Evolutionary conservation across 2,329 filamentous ascomycete species (phyloP).

Genomic region (Pseudogymnoascus sp.): DNA sequence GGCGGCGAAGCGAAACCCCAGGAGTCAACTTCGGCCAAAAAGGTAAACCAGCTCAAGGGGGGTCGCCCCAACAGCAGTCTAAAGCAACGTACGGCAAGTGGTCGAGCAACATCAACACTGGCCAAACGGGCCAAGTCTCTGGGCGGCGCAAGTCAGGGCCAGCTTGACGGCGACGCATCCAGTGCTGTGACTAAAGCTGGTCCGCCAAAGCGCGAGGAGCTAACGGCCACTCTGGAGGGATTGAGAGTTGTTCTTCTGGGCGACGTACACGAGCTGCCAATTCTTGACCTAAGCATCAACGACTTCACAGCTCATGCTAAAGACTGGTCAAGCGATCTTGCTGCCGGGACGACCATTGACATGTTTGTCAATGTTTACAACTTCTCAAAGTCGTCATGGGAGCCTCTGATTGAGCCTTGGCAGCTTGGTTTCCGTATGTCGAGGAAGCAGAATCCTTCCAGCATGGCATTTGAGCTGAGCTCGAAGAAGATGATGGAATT

Average conservation of each 20-base stretch:
- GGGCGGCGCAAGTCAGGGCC: slow-evolving; percentile 9
- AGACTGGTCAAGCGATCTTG: slow-evolving; percentile 85
- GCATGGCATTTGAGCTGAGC: slow-evolving; percentile 73
- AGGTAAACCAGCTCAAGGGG: slow-evolving; percentile 42
- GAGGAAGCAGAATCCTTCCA: slow-evolving; percentile 64
- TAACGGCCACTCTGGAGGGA: slow-evolving; percentile 79
- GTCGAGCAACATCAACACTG: slow-evolving; percentile 45
- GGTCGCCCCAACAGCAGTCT: slow-evolving; percentile 28
- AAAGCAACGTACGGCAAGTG: slow-evolving; percentile 49
- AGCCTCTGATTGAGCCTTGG: slow-evolving; percentile 94
- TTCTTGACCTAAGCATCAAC: slow-evolving; percentile 89
- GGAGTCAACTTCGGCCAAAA: slow-evolving; percentile 40
- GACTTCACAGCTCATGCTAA: slow-evolving; percentile 75
- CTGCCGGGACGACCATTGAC: slow-evolving; percentile 81
- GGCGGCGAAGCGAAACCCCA: slow-evolving; percentile 46
- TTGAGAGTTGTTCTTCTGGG: slow-evolving; percentile 90
- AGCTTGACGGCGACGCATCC: slow-evolving; percentile 35
- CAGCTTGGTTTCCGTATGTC: slow-evolving; percentile 84
- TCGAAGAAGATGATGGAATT: slow-evolving; percentile 89
- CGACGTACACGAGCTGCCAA: slow-evolving; percentile 88
- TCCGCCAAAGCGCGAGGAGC: slow-evolving; percentile 53
- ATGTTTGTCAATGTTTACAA: slow-evolving; percentile 97
- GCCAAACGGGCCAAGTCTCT: slow-evolving; percentile 35
- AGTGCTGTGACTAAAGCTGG: slow-evolving; percentile 42
- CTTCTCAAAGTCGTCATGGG: slow-evolving; percentile 98